Base-by-base conservation (phyloP, 768 basidiomycete genomes). In the Heimioporus sp. region DNA sequence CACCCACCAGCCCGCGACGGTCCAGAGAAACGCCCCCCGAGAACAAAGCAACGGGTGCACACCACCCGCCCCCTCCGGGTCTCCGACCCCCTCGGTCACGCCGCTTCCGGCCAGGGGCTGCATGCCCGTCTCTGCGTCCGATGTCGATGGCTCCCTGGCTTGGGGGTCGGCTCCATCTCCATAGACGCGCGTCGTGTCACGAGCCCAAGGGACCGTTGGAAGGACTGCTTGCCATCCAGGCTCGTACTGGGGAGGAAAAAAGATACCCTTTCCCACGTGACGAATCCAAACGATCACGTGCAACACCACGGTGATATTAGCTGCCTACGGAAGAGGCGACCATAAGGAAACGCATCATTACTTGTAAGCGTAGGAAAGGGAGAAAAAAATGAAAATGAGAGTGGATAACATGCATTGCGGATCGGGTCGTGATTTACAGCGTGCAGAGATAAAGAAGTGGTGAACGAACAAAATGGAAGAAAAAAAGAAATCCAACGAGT, bases 371-470 rank as follows among this genome's bases (percentile, higher is more conserved):
- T 48, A 62, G 45, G 40, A 34, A 46, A 41, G 20, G 43, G 24
- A 28, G 24, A 28, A 28, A 28, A 28, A 50, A 39, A 32, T 43
- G 52, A 46, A 54, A 56, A 53, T 31, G 55, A 49, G 38, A 49
- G 58, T 53, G 58, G 48, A 48, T 52, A 37, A 36, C 34, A 57
- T 61, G 56, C 59, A 68, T 64, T 61, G 57, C 54, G 47, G 59
- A 52, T 61, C 42, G 31, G 42, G 47, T 42, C 43, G 55, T 60
- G 54, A 44, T 58, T 60, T 66, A 67, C 64, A 66, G 44, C 37
- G 65, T 65, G 62, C 47, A 50, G 54, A 51, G 47, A 64, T 58
- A 55, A 56, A 34, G 48, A n/a, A 32, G 48, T 42, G 43, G 45
- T 54, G 17, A 21, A 15, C 5, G 34, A 42, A 45, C 28, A 41